Base-by-base conservation (phyloP, 1,284 basidiomycete genomes). In the Naganishia sp. region DNA sequence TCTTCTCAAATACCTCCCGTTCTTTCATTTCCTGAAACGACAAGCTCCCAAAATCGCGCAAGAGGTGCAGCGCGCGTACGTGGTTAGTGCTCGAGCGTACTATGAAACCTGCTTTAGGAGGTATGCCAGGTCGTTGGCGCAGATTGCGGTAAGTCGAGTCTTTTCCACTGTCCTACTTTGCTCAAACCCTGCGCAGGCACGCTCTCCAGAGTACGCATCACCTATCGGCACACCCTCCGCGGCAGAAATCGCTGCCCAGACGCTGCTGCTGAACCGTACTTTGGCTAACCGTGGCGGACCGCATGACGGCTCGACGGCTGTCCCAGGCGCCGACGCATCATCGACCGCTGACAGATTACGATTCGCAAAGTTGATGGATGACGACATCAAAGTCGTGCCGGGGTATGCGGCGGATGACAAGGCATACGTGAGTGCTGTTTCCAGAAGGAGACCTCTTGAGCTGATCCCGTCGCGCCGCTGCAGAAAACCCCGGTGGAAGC, bases 71-170 rank as follows among this genome's bases (percentile, higher is more conserved):
- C 84, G 92, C 55, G 88, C 90, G 4, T 99, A 99, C 75, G 82
- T 90, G 39, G 86, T 85, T 52, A 87, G 90, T 13, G 90, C 91
- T 4, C 85, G 94, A 23, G 85, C 92, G 21, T 99, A 97, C 77
- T 98, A 94, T 70, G 96, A 99, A 79, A 98, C 96, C 18, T 92
- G 90, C 0, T 94, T 99, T 75, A 82, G 96, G 67, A 83, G 96
- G 55, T 99, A 99, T 76, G 85, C 88, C 33, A 83, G 96, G 39
- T 89, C 88, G 72, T 81, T 98, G 53, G 85, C 87, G 28, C 86
- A 83, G 78, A 84, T 96, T 54, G 90, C 89, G 83, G 88, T 89
- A 56, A 72, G 80, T 57, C 36, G 13, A 39, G 36, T 13, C 36
- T 39, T 39, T 39, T 16, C 10, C 9, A 10, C 18, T 21, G 6